These are phyloP conservation scores for Claviceps digitariae DNA, from an alignment of 2,329 filamentous ascomycete genomes.

Conservation along the genomic window DNA sequence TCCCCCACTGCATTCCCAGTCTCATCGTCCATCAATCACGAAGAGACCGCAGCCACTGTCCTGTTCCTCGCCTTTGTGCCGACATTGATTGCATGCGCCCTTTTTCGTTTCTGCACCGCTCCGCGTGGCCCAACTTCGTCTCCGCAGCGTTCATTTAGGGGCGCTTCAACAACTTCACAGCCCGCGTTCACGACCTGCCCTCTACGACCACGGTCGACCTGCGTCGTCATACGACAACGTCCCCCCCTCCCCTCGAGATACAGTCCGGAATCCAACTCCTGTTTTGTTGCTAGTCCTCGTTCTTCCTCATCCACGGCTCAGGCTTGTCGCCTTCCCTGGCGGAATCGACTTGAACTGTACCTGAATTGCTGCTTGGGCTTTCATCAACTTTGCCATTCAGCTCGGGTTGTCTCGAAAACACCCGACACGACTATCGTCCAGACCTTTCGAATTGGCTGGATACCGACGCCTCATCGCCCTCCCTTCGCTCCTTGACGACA, in stretches of 20 bases:
- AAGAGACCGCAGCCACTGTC: neutral
- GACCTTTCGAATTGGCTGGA: neutral
- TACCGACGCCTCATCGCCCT: neutral
- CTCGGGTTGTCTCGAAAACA: neutral
- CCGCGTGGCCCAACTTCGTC: neutral
- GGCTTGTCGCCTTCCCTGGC: conserved; percentile 9
- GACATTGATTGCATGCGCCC: neutral
- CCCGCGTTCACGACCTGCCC: neutral
- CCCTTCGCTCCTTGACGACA: neutral
- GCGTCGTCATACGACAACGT: neutral
- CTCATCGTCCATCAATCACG: conserved; percentile 10
- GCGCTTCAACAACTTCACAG: neutral
- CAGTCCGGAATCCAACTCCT: neutral
- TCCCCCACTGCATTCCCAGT: conserved; percentile 14
- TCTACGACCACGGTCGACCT: neutral
- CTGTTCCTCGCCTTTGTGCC: conserved; percentile 1
- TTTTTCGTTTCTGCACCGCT: neutral
- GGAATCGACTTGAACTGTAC: conserved; percentile 13
- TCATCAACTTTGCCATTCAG: neutral
- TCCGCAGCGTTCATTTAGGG: neutral
- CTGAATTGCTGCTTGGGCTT: neutral
- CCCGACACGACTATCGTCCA: neutral
- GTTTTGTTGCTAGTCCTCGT: neutral
- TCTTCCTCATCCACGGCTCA: neutral
- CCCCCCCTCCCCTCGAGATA: neutral